phyloP scores from a whole-genome alignment of 805 yeast genomes.

The Wickerhamomyces alni region DNA sequence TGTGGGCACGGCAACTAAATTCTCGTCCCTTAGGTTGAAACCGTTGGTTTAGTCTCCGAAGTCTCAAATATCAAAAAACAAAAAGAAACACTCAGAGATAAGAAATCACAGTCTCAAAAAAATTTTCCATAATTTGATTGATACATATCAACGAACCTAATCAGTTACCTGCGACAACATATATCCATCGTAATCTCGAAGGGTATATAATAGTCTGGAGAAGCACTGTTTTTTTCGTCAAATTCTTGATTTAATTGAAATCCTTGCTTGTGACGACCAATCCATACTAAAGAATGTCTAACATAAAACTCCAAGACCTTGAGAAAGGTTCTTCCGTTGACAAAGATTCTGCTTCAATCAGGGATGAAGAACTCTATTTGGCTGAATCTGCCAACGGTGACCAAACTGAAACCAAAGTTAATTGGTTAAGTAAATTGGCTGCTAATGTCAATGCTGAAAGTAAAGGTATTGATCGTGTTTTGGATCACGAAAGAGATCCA shows the following conservation, averaged over 20 bases:
- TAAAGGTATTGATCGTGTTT: constrained; percentile 76
- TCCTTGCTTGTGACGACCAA: too few relatives aligned
- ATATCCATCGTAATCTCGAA: too few relatives aligned
- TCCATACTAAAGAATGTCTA: constrained; percentile 5
- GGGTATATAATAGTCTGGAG: too few relatives aligned
- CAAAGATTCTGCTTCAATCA: constrained; percentile 4
- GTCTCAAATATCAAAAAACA: too few relatives aligned
- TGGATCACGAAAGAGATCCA: constrained; percentile 73
- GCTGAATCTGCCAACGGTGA: constrained; percentile 18
- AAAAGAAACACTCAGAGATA: too few relatives aligned
- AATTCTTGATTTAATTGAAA: too few relatives aligned
- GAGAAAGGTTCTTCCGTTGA: constrained; percentile 12
- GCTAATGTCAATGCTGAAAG: constrained; percentile 40
- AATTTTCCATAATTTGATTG: background rate
- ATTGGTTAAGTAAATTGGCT: constrained; percentile 21
- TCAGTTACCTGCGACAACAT: too few relatives aligned
- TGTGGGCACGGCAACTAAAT: too few relatives aligned
- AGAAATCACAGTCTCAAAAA: background rate
- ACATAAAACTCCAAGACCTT: constrained; percentile 16
- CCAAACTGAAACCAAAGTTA: constrained; percentile 12
- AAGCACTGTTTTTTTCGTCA: too few relatives aligned
- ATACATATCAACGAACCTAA: too few relatives aligned
- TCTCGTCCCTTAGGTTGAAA: too few relatives aligned
- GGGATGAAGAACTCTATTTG: constrained; percentile 13
- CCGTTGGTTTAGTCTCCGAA: too few relatives aligned